These are phyloP conservation scores for Euptelea pleiosperma DNA, from an alignment of 164 flowering plant genomes.

Conservation along the genomic window DNA sequence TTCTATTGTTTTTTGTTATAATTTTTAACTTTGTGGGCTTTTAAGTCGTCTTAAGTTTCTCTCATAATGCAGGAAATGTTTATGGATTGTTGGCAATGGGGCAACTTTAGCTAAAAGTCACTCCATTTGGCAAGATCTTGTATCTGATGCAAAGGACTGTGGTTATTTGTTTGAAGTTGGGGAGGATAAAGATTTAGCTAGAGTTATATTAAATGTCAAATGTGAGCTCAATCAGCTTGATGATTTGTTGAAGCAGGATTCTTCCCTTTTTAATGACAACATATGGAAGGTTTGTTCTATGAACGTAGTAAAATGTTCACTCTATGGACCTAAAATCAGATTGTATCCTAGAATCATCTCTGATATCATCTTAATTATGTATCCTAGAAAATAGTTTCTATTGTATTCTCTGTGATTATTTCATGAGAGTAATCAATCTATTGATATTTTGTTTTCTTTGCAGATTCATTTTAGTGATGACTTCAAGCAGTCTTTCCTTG, in stretches of 20 bases:
- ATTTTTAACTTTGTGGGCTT: neutral
- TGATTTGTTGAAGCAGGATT: neutral
- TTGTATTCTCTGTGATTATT: too few relatives aligned
- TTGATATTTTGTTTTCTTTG: neutral
- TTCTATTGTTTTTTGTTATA: neutral
- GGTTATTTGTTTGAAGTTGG: neutral
- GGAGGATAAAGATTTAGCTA: slow-evolving; percentile 3
- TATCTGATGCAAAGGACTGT: slow-evolving; percentile 3
- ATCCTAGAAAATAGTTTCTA: too few relatives aligned
- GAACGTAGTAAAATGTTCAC: neutral
- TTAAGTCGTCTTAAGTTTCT: neutral
- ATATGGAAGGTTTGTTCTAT: slow-evolving; percentile 4
- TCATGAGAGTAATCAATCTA: too few relatives aligned
- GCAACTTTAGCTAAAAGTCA: neutral
- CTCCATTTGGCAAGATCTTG: slow-evolving; percentile 4
- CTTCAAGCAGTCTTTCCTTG: slow-evolving; percentile 3
- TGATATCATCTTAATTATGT: too few relatives aligned
- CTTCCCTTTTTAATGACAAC: neutral
- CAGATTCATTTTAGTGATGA: slow-evolving; percentile 3
- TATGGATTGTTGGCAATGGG: slow-evolving; percentile 4
- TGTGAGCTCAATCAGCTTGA: neutral
- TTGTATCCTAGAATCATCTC: too few relatives aligned
- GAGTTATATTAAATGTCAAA: neutral
- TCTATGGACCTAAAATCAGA: too few relatives aligned
- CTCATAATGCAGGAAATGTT: neutral